These are phyloP conservation scores for Pythium plurisporium DNA, from an alignment of 352 stramenopile species.

Conservation along the genomic window DNA sequence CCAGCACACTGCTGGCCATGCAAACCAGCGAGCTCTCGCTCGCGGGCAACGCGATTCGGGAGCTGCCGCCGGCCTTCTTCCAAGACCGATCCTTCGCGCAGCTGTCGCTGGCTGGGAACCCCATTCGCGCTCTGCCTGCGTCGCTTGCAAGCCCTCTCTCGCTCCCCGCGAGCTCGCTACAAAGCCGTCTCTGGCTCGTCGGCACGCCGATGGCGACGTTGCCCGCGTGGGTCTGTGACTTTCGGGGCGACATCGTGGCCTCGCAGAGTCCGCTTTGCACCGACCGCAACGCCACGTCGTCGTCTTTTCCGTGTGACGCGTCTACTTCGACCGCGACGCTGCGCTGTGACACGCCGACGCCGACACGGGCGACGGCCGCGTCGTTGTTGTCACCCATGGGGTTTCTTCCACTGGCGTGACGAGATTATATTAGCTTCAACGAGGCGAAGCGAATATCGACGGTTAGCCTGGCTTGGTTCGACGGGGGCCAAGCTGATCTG, in stretches of 20 bases:
- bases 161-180: no score
- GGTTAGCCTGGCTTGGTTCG: background rate
- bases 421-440: constrained; percentile 7
- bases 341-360: no score
- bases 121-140: background rate
- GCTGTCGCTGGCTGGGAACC: constrained; percentile 13
- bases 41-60: constrained; percentile 1
- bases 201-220: background rate
- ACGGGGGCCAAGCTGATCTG: background rate
- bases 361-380: no score
- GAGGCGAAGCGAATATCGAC: background rate
- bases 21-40: constrained; percentile 8
- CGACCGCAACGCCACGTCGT: no score
- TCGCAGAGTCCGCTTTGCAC: background rate
- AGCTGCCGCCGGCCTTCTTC: background rate
- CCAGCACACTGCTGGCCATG: background rate
- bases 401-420: no score
- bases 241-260: background rate
- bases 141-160: background rate
- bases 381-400: no score
- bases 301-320: no score
- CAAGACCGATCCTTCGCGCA: background rate
- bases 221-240: background rate
- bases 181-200: constrained; percentile 4
- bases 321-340: no score